Conservation (phyloP, 768 basidiomycete genomes). For the Ramaria sp. region DNA sequence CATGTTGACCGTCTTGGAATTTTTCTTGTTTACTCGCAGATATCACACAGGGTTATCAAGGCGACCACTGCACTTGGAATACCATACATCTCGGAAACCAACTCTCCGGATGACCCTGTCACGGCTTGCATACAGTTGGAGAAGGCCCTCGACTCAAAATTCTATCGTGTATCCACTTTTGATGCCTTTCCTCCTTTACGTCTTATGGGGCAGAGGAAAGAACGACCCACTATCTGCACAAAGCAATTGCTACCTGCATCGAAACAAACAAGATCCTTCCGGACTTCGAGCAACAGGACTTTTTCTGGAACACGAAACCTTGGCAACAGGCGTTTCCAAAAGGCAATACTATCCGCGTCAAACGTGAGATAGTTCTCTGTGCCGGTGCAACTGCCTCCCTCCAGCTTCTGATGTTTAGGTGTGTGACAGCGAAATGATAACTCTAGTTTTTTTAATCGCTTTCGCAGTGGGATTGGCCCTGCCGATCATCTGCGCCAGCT, state of each 20-base stretch:
- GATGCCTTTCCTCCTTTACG: too few species aligned
- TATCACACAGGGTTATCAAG: too few species aligned
- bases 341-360: background rate
- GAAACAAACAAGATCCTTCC: background rate
- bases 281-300: background rate
- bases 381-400: constrained; percentile 31
- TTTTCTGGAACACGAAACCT: background rate
- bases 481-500: constrained; percentile 22
- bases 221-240: too few species aligned
- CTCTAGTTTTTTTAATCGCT: background rate
- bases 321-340: background rate
- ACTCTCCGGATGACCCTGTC: background rate
- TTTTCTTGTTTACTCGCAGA: too few species aligned
- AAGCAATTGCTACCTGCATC: background rate
- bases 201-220: too few species aligned
- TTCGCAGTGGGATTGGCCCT: constrained; percentile 33
- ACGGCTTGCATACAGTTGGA: background rate
- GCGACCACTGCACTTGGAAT: background rate
- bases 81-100: background rate
- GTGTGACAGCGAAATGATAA: background rate
- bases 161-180: background rate
- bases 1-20: too few species aligned
- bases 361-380: constrained; percentile 21
- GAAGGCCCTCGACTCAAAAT: background rate
- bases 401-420: constrained; percentile 29